Percentiles rank a stretch among this genome's conserved stretches.
Conservation (phyloP, 495 filamentous ascomycete species). For the Podospora pseudoanserina region DNA sequence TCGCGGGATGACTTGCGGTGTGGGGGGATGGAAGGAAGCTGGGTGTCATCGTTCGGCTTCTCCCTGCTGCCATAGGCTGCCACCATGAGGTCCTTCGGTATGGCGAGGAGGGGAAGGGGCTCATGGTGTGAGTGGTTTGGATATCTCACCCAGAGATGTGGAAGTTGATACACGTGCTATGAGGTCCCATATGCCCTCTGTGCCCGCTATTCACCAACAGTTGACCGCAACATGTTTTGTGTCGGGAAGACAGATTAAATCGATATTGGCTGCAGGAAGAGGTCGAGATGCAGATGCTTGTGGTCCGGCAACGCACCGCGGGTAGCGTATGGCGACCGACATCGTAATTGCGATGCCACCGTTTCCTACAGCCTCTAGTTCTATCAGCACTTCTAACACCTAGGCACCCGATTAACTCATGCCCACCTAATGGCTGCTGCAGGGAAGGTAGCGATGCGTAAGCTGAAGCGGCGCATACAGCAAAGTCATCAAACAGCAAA, state of each 20-base stretch:
- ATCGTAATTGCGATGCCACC: background rate
- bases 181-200: too few species aligned
- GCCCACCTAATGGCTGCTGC: background rate
- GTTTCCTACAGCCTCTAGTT: background rate
- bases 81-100: background rate
- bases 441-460: background rate
- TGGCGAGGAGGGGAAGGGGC: too few species aligned
- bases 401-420: background rate
- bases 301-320: background rate
- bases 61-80: background rate
- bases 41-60: background rate
- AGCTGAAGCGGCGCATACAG: constrained; percentile 3
- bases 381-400: too few species aligned
- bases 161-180: background rate
- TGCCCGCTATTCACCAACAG: background rate
- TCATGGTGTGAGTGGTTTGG: background rate
- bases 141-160: background rate
- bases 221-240: constrained; percentile 3
- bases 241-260: constrained; percentile 1
- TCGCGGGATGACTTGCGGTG: background rate
- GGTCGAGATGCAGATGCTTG: background rate
- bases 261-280: constrained; percentile 4
- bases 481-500: background rate
- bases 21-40: background rate
- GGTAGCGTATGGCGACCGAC: background rate